Conservation (phyloP, 2,329 filamentous ascomycete genomes). For the Zymoseptoria passerinii region DNA sequence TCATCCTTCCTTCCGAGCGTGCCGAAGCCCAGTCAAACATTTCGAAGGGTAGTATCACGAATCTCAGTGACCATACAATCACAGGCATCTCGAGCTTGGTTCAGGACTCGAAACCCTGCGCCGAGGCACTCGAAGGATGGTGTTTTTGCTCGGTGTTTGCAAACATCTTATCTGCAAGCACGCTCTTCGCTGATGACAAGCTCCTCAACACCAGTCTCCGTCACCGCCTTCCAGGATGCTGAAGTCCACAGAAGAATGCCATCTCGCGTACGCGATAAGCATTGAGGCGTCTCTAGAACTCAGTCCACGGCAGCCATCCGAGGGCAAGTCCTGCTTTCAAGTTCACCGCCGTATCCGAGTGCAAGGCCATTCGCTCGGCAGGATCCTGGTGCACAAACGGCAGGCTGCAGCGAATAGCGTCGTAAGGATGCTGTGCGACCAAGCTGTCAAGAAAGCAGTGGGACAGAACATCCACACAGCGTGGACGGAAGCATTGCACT, state of each 20-base stretch:
- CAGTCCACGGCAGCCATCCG: not conserved
- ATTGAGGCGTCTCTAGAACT: not conserved
- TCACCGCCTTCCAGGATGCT: not conserved
- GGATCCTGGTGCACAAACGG: not conserved
- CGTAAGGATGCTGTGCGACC: not conserved
- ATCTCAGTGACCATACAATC: not conserved
- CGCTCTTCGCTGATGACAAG: not conserved
- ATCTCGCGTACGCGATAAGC: not conserved
- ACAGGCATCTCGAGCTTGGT: not conserved
- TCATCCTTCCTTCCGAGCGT: not conserved
- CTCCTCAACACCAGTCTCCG: not conserved
- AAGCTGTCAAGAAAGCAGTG: not conserved
- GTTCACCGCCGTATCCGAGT: not conserved
- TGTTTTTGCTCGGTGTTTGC: not conserved
- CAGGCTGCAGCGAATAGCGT: not conserved
- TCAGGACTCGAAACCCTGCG: not conserved
- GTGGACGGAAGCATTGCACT: not conserved
- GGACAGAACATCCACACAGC: not conserved
- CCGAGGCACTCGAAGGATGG: not conserved
- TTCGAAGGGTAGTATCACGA: not conserved
- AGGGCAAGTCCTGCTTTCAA: not conserved
- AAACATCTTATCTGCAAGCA: not conserved
- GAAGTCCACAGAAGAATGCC: not conserved
- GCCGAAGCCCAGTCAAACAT: not conserved
- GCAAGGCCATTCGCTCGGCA: not conserved